Evolutionary conservation across 352 stramenopile species (phyloP), one percentile per base, ranked within the genome.

Genomic region (Phytophthora chlamydospora): DNA sequence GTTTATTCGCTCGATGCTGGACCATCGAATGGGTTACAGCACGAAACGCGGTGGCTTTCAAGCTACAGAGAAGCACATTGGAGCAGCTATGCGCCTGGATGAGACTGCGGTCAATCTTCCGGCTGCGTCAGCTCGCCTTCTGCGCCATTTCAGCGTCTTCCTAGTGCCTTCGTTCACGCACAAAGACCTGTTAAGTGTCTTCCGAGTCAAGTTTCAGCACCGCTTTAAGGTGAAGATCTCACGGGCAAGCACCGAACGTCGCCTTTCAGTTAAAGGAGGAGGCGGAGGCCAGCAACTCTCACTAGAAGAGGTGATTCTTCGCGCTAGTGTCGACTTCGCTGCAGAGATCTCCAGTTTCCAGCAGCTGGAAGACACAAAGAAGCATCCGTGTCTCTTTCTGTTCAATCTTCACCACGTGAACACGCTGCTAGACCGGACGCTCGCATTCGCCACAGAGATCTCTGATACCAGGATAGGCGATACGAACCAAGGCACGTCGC

Each of bases 381-480:
- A 68, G 6, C 45, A 73, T 24, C 35, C 55, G n/a, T 54, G 44
- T 6, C 51, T 71, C 3, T 45, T 43, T 14, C n/a, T 69, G 7
- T 88, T 90, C 50, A 89, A 88, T 12, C 51, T 87, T 4, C 76
- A 90, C 27, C 64, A 83, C n/a, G 29, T 83, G 3, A 76, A 71
- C 14, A 51, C 57, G 39, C 9, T 88, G 0, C 19, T 90, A 12
- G 46, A 51, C 35, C 73, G 78, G 1, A 78, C 68, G 0, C 61
- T 90, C n/a, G 17, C 44, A 1, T 88, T 83, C 33, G 48, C 62
- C 2, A 13, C 39, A 42, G 29, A 35, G 2, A 21, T 65, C 2
- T 66, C 41, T 24, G 17, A 2, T n/a, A 32, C 34, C 16, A 57
- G 29, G 12, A 36, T 32, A 46, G 4, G 33, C 14, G 27, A 29